These are phyloP conservation scores for Aciculosporium take DNA, from an alignment of 2,329 filamentous ascomycete species.

Conservation along the genomic window DNA sequence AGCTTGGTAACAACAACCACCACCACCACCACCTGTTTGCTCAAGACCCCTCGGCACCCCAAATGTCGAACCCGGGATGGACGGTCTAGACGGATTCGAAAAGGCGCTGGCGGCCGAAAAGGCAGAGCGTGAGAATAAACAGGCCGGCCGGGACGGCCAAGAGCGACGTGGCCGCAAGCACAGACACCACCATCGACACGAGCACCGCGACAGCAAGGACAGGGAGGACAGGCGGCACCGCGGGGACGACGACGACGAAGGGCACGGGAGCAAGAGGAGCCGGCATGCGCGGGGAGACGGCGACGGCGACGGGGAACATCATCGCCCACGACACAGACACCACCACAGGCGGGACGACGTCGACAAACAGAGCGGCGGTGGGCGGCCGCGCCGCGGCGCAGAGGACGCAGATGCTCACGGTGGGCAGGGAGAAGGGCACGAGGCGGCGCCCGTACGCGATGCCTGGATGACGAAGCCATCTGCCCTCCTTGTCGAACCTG, in stretches of 20 bases:
- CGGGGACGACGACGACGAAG: slow-evolving; percentile 18
- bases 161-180: slow-evolving; percentile 29
- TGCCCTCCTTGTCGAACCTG: slow-evolving; percentile 70
- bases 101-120: slow-evolving; percentile 56
- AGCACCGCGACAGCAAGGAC: slow-evolving; percentile 21
- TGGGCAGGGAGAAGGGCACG: slow-evolving; percentile 6
- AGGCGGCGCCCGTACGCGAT: slow-evolving; percentile 49
- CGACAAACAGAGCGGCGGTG: slow-evolving; percentile 30
- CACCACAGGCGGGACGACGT: slow-evolving; percentile 21
- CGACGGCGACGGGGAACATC: slow-evolving; percentile 27
- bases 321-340: slow-evolving; percentile 23
- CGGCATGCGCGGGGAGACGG: slow-evolving; percentile 34
- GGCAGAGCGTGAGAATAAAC: slow-evolving; percentile 35
- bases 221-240: slow-evolving; percentile 18
- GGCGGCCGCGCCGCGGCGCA: slow-evolving; percentile 25
- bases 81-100: slow-evolving; percentile 59
- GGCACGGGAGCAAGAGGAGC: slow-evolving; percentile 48
- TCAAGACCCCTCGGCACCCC: no score
- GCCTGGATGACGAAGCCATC: slow-evolving; percentile 91
- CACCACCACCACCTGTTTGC: no score
- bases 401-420: slow-evolving; percentile 4
- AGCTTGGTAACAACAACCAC: no score
- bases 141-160: slow-evolving; percentile 30
- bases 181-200: slow-evolving; percentile 32
- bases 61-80: slow-evolving; percentile 34